A percentile compares a stretch with the other conserved stretches of the same genome.
Conservation (phyloP, 805 yeast species). For the Saccharomycopsis olivae region DNA sequence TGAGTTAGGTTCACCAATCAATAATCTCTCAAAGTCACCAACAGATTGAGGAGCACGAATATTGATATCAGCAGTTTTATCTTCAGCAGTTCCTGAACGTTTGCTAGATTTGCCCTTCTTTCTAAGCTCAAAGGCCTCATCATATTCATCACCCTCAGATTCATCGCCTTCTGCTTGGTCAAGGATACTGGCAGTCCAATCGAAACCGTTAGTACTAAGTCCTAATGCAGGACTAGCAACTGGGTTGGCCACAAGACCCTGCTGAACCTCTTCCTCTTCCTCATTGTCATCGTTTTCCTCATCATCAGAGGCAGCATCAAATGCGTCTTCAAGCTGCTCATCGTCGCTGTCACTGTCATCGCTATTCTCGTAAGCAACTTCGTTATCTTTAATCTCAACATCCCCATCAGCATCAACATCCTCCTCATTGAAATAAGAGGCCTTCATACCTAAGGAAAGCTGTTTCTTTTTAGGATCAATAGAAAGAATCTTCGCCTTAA, state of each 20-base stretch:
- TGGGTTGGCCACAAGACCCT: constrained; percentile 19
- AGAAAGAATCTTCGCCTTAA: constrained; percentile 68
- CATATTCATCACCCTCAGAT: constrained; percentile 41
- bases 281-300: constrained; percentile 25
- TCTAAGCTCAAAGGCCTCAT: constrained; percentile 30
- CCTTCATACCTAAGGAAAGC: constrained; percentile 86
- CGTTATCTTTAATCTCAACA: constrained; percentile 23
- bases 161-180: constrained; percentile 61
- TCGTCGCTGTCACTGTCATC: constrained; percentile 28
- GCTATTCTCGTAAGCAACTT: constrained; percentile 21
- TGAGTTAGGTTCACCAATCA: constrained; percentile 87
- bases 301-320: constrained; percentile 23
- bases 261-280: constrained; percentile 23
- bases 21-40: constrained; percentile 82
- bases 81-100: constrained; percentile 43
- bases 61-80: constrained; percentile 74
- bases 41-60: constrained; percentile 87
- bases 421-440: constrained; percentile 57
- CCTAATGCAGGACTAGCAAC: constrained; percentile 33
- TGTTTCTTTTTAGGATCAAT: constrained; percentile 58
- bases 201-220: constrained; percentile 77
- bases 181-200: constrained; percentile 88
- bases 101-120: constrained; percentile 32
- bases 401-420: constrained; percentile 22
- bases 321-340: constrained; percentile 24